Evolutionary conservation across 2,329 filamentous ascomycete genomes (phyloP), one percentile per base, ranked within the genome.

Genomic region (Epichloe hybrida): DNA sequence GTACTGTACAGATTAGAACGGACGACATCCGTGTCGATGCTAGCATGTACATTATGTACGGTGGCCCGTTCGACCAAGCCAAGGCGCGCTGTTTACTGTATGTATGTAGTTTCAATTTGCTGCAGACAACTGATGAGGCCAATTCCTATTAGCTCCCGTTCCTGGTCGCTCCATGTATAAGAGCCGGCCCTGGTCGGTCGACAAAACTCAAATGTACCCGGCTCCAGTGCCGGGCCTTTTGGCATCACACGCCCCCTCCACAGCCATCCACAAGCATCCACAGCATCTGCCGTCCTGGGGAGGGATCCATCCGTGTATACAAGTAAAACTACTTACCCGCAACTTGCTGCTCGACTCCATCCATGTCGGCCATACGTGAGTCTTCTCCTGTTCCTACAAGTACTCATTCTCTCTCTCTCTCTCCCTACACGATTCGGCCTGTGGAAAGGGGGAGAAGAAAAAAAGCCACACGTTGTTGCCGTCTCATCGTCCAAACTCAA

Each of bases 221-320:
- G 65, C 61, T 69, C 69, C 69, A 73, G 66, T 75, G 69, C 73
- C 72, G 72, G 69, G 64, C 64, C 66, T 68, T 68, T 70, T 66
- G 67, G 40, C 64, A 64, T 71, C 67, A 68, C 68, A 69, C 68
- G 64, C 68, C 71, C 23, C 69, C 70, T 17, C 17, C 17, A 17
- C 17, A 17, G 17, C 17, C 17, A 49, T 52, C 50, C 46, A 52
- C 50, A 52, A 8, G 50, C 42, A 49, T 52, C 50, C 50, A 52
- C 50, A 70, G 58, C 64, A 71, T 69, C 67, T 71, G 66, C 69
- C 69, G 69, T 70, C 58, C 58, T 59, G 59, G 57, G 61, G 59
- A 50, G 52, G 52, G 49, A 63, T 68, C 69, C 63, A 63, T 65
- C 48, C 44, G 46, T 47, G 50, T 70, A 62, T 64, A 64, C 61